Evolutionary conservation across 2,329 filamentous ascomycete genomes (phyloP), one percentile per base, ranked within the genome.

Genomic region (Endocalyx cinctus): DNA sequence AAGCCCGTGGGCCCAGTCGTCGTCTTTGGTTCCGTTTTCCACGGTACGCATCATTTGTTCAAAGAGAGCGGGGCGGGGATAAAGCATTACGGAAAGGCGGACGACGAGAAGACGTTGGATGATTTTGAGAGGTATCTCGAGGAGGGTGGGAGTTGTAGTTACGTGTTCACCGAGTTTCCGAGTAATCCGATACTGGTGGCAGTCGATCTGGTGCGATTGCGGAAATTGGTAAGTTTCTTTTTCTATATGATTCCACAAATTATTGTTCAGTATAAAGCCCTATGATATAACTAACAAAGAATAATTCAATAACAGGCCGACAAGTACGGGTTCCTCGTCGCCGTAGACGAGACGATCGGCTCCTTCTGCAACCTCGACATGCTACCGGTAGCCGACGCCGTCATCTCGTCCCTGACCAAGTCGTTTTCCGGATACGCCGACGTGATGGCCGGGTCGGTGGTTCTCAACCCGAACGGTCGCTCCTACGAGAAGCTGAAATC

Each of bases 401-500:
- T 79, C 18, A 43, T 45, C 6, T 57, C 45, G n/a, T 49, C 47
- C 2, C 34, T 78, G 12, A 78, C 73, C n/a, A 79, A 79, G 51
- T 64, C 65, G 2, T 79, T 81, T 47, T 74, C 59, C 39, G 77
- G 77, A 12, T 67, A 67, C 38, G 64, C 72, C 15, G 65, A 80
- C 44, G 37, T 47, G 11, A 45, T 51, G 37, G 47, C 38, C 11
- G 48, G 48, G 12, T 49, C 42, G 6, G 23, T 48, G 10, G 42
- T 37, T n/a, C 17, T 52, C 23, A 52, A 52, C 29, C 50, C 50
- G 2, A 42, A 39, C 18, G 19, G 18, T 13, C 25, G 14, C 15
- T 32, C 29, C n/a, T 46, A 50, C 34, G 6, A 31, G 7, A 12
- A 30, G 5, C 35, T 51, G 22, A 46, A 46, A 33, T 39, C 23